Base-by-base conservation (phyloP, 2,329 filamentous ascomycete genomes). In the Nemania diffusa region DNA sequence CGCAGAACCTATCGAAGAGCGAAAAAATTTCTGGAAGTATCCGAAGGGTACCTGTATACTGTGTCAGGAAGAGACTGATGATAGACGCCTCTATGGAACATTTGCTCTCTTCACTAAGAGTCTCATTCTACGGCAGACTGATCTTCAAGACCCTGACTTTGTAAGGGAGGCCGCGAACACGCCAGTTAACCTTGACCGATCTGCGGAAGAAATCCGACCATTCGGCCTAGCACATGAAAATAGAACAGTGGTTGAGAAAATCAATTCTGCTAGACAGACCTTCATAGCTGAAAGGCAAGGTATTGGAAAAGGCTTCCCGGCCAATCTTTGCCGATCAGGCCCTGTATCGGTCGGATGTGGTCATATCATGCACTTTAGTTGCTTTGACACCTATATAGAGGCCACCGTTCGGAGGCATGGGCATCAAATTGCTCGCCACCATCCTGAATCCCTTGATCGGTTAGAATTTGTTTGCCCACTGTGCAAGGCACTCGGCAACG, bases 321-420 rank as follows among this genome's bases (percentile, higher is more conserved):
- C 89, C 6, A 83, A 86, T 9, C 84, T 89, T 46, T 89, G 89
- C 37, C 84, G 86, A 29, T 84, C 87, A 20, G 96, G 94, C 0
- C 92, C 95, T 0, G 91, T 98, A 1, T 92, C 94, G 11, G 92
- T 92, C 40, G 93, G 95, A 9, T 99, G 96, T 79, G 96, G 96
- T 2, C 96, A 99, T 78, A 97, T 99, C 75, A 99, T 99, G 96
- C 96, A 99, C 79, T 98, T 92, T 78, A 90, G 88, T 72, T 99
- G 96, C 80, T 99, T 99, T 77, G 94, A 97, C 75, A 88, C 92
- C 46, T 99, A 98, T 76, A 91, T 93, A 71, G 88, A 92, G 52
- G 93, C 95, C 3, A 97, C 93, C 0, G 85, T 90, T 60, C 87
- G 94, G 67, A 88, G 96, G 44, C 97, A 99, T 77, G 88, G 88